Evolutionary conservation across 345 rosid species (phyloP).

Genomic region (Bruguiera parviflora): DNA sequence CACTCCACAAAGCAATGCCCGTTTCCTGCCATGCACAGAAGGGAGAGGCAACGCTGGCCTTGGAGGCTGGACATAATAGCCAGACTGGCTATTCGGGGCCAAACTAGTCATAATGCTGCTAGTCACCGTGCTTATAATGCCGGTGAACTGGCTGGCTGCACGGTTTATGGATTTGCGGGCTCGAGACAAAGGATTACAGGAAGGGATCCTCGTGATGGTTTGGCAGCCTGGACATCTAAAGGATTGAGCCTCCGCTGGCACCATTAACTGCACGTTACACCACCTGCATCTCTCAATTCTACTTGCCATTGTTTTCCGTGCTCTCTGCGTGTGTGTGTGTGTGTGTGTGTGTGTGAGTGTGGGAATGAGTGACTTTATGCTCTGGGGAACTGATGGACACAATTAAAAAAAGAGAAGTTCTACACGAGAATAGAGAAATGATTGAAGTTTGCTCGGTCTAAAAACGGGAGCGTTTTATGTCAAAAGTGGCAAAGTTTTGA

Average conservation of each 20-base stretch:
- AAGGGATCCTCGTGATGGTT: slow-evolving; percentile 33
- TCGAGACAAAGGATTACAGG: slow-evolving; percentile 18
- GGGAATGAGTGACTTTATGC: too few species aligned
- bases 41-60: slow-evolving; percentile 18
- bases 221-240: slow-evolving; percentile 44
- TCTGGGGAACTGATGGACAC: too few species aligned
- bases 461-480: too few species aligned
- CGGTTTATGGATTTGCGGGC: slow-evolving; percentile 15
- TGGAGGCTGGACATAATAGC: slow-evolving; percentile 17
- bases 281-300: slow-evolving; percentile 46
- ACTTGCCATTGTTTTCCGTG: slow-evolving; percentile 28
- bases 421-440: too few species aligned
- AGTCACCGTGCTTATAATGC: slow-evolving; percentile 10
- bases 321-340: neutral
- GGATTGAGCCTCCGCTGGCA: slow-evolving; percentile 36
- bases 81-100: slow-evolving; percentile 8
- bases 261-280: slow-evolving; percentile 44
- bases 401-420: too few species aligned
- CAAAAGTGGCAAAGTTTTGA: too few species aligned
- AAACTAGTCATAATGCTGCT: slow-evolving; percentile 3
- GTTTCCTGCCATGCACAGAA: slow-evolving; percentile 35
- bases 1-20: slow-evolving; percentile 56
- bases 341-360: too few species aligned
- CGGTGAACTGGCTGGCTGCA: slow-evolving; percentile 18
- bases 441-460: too few species aligned